Base-by-base conservation (phyloP, 192 early-diverging fungal species). In the Coemansia sp. region DNA sequence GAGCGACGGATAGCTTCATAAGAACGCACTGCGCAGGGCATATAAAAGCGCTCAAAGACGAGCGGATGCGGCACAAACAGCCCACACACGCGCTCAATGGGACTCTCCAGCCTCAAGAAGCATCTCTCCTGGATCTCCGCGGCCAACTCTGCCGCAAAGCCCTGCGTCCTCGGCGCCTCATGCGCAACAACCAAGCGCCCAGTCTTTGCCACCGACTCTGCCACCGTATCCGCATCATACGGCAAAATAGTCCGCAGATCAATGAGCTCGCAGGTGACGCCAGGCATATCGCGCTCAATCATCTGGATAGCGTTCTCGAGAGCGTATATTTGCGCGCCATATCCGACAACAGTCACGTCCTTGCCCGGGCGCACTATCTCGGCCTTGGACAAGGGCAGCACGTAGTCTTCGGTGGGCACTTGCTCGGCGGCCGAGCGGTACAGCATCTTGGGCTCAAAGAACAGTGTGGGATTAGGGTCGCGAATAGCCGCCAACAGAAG, bases 371-470 rank as follows among this genome's bases (percentile, higher is more conserved):
- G 90, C 55, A 98, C 63, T 9, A 98, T 76, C 74, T 98, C 95
- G 4, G 97, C 97, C 79, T 93, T 94, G 32, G 92, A 91, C 9
- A 98, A 65, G 11, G 97, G 95, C 39, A 98, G 82, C 71, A 85
- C 89, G 74, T 93, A 98, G 70, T 98, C 95, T 27, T 86, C 94
- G 3, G 91, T 86, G 24, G 97, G 97, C 4, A 98, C 95, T 68
- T 95, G 90, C 75, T 98, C 97, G 27, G 95, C 95, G 10, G 97
- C 93, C 41, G 93, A 87, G 39, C 97, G 92, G 81, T 98, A 98
- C 20, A 98, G 85, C 56, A 93, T 90, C 85, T 98, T 98, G 70
- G 97, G 97, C 80, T 98, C 97, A 76, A 97, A 91, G 69, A 98
- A 93, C 9, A 98, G 76, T n/a, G 92, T 89, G 6, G 97, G 97